Conservation (phyloP, 495 filamentous ascomycete species). For the Neurospora terricola region DNA sequence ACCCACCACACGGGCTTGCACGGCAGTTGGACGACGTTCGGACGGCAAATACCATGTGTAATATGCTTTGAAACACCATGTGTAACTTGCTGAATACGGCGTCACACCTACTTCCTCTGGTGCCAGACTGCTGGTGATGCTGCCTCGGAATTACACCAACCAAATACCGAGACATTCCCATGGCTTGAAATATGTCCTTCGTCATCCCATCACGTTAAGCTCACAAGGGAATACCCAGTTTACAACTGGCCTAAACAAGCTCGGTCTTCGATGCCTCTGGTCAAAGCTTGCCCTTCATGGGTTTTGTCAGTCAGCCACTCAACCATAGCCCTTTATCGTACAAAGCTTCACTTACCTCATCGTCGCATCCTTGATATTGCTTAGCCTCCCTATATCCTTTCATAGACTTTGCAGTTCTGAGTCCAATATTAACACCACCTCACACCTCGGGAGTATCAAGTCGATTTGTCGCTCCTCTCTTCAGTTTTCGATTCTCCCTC, state of each 20-base stretch:
- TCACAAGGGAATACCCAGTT: background rate
- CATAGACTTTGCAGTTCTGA: background rate
- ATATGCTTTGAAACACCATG: background rate
- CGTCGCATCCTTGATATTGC: background rate
- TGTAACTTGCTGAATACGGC: background rate
- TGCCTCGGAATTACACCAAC: background rate
- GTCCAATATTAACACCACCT: background rate
- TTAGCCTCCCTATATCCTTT: background rate
- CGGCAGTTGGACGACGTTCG: background rate
- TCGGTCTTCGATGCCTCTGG: background rate
- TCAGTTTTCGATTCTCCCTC: conserved; percentile 8
- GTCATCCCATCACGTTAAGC: background rate
- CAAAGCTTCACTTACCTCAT: background rate
- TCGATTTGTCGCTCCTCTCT: background rate
- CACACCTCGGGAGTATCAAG: background rate
- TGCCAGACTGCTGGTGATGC: background rate
- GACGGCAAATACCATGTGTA: background rate
- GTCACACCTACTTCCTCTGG: background rate
- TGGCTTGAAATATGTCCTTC: background rate
- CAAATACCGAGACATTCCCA: background rate
- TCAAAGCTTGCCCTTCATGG: background rate
- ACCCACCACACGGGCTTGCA: background rate
- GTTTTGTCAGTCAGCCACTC: background rate
- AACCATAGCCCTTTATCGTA: background rate
- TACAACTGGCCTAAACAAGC: background rate